Conservation (phyloP, 176 grass and related monocot species). For the Zoysia pacifica region DNA sequence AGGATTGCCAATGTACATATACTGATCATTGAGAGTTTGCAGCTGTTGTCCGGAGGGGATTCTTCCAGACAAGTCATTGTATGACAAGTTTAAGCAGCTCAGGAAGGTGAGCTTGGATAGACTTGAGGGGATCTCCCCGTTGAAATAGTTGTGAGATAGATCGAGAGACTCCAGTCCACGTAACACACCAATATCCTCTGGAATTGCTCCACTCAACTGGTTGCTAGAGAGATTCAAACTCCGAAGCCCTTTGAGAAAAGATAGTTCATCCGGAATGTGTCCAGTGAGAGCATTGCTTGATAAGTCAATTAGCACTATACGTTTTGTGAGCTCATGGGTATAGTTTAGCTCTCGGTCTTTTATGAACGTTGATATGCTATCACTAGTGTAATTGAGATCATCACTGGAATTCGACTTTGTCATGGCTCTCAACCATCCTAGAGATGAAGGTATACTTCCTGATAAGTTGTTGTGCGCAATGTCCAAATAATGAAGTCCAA, state of each 20-base stretch:
- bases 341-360: slow-evolving; percentile 16
- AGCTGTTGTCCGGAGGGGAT: slow-evolving; percentile 38
- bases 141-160: slow-evolving; percentile 26
- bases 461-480: slow-evolving; percentile 45
- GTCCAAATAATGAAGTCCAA: slow-evolving; percentile 26
- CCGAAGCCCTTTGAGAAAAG: slow-evolving; percentile 2
- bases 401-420: neutral
- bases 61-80: slow-evolving; percentile 51
- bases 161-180: slow-evolving; percentile 26
- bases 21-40: slow-evolving; percentile 25
- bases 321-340: neutral
- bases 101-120: slow-evolving; percentile 7
- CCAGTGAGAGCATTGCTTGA: slow-evolving; percentile 33
- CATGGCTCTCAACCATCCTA: slow-evolving; percentile 41
- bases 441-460: slow-evolving; percentile 42
- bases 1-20: slow-evolving; percentile 24
- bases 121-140: slow-evolving; percentile 7
- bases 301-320: slow-evolving; percentile 10
- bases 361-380: neutral
- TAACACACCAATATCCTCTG: slow-evolving; percentile 9
- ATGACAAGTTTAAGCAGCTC: slow-evolving; percentile 39
- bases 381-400: neutral
- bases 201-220: slow-evolving; percentile 15
- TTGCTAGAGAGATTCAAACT: slow-evolving; percentile 31
- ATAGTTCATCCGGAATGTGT: slow-evolving; percentile 5